Base-by-base conservation (phyloP, 139 green algal species). In the Chlorella sorokiniana region DNA sequence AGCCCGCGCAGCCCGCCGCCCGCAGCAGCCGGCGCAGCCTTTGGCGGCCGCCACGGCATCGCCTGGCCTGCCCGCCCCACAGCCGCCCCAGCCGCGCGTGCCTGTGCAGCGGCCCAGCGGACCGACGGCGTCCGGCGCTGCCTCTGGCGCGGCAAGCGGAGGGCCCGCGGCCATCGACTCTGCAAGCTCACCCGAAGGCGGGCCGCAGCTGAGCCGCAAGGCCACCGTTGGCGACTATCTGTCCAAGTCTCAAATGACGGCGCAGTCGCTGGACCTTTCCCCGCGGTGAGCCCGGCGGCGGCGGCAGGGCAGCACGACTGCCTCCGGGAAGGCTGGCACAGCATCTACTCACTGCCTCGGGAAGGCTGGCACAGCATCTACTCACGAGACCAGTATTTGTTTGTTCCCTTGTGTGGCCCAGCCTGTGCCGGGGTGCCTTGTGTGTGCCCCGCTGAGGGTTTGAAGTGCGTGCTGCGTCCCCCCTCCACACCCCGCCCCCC, bases 241-340 rank as follows among this genome's bases (percentile, higher is more conserved):
- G 29, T 85, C 86, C 22, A 89, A 94, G 38, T 92, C 90, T 1
- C 33, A 29, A 29, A 76, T 96, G 45, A 93, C 90, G 22, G 92
- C 93, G 0, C 90, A 94, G 69, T 96, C 92, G 6, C 86, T 96
- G 25, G 93, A 96, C 85, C 85, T 96, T 52, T 91, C 93, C 0
- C 93, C 92, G 81, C 84, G 59, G 87, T 80, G 54, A 65, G 71
- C 45, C n/a, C 18, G 23, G n/a, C 6, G 16, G 7, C 52, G 40
- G 4, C 14, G 18, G 22, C 14, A 14, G 27, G 8, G n/a, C n/a
- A n/a, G n/a, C n/a, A n/a, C n/a, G n/a, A n/a, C n/a, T n/a, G n/a
- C n/a, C n/a, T n/a, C n/a, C n/a, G n/a, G n/a, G n/a, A n/a, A n/a
- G n/a, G n/a, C n/a, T 51, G 11, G 41, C 38, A 6, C 5, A 0